Evolutionary conservation across 257 asterid genomes (phyloP).

Genomic region (Apocynum venetum): DNA sequence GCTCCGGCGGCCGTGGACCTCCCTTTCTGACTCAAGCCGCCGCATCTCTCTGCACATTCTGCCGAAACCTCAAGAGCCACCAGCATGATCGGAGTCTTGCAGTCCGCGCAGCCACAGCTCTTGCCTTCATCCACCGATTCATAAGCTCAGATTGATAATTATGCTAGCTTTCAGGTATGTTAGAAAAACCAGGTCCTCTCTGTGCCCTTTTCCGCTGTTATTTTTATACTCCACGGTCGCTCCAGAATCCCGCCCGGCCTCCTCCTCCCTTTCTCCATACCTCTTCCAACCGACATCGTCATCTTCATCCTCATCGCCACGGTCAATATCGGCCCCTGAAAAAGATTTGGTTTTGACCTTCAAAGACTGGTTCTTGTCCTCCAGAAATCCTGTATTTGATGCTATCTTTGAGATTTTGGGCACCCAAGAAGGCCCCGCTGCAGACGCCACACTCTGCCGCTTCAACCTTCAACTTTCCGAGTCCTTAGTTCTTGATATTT

Average conservation of each 20-base stretch:
- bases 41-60: neutral
- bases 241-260: conserved; percentile 2
- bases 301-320: neutral
- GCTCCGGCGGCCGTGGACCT: neutral
- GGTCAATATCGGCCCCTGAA: neutral
- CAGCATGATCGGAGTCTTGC: neutral
- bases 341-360: conserved; percentile 27
- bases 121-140: neutral
- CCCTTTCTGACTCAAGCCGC: neutral
- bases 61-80: neutral
- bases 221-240: conserved; percentile 11
- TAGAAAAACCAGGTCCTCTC: conserved; percentile 2
- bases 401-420: conserved; percentile 54
- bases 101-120: neutral
- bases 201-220: conserved; percentile 11
- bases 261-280: neutral
- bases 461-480: conserved; percentile 53
- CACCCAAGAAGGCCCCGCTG: conserved; percentile 38
- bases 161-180: conserved; percentile 22
- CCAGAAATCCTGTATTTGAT: conserved; percentile 44
- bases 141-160: neutral
- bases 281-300: neutral
- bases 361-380: conserved; percentile 66
- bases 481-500: conserved; percentile 45
- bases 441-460: conserved; percentile 42